Percentiles rank a stretch among this genome's conserved stretches.
Conservation (phyloP, 1,139 yeast genomes). For the Nakaseomyces sp. region DNA sequence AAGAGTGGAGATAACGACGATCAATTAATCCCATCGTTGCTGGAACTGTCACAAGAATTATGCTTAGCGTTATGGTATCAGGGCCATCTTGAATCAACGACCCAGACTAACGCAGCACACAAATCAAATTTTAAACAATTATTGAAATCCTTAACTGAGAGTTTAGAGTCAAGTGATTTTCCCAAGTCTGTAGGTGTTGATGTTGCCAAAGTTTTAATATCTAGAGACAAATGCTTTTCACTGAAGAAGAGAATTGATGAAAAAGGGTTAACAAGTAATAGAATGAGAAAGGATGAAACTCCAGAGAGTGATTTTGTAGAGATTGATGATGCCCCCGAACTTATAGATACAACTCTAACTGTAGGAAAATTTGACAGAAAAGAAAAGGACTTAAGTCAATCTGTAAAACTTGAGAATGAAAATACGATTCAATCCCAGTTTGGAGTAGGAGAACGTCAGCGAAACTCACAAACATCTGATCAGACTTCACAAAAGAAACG, state of each 20-base stretch:
- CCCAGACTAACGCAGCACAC: not conserved
- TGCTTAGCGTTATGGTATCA: not conserved
- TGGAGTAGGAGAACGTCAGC: too few species aligned
- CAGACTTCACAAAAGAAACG: not conserved
- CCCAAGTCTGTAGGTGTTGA: not conserved
- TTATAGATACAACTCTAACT: not conserved
- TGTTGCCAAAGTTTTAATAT: not conserved
- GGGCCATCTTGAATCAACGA: not conserved
- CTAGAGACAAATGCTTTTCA: not conserved
- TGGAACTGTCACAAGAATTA: not conserved
- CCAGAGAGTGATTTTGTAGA: not conserved
- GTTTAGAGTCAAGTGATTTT: not conserved
- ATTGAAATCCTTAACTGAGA: not conserved
- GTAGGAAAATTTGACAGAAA: too few species aligned
- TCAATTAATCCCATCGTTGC: not conserved
- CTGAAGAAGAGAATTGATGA: not conserved
- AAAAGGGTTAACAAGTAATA: not conserved
- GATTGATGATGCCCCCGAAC: not conserved
- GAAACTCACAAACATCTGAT: too few species aligned
- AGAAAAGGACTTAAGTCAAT: too few species aligned
- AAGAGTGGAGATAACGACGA: not conserved
- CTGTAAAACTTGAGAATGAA: not conserved
- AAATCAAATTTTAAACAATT: not conserved
- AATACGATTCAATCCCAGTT: too few species aligned
- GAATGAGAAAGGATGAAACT: not conserved